Percentiles rank a stretch among this genome's conserved stretches.
Evolutionary conservation across 495 filamentous ascomycete genomes (phyloP).

Genomic region (Copromyces sp.): DNA sequence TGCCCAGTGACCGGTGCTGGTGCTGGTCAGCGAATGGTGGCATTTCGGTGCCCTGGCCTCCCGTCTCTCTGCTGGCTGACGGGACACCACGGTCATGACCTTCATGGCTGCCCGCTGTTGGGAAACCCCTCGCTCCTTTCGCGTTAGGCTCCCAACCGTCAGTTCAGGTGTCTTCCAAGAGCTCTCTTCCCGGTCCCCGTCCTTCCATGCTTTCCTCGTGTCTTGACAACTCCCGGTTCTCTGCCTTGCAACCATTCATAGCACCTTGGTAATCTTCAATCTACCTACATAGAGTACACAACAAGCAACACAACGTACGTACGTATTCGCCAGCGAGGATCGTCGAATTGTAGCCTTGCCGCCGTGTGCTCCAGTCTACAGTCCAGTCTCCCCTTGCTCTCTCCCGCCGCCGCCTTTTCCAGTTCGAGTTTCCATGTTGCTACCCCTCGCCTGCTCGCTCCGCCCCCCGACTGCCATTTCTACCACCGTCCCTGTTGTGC

Average conservation of each 20-base stretch:
- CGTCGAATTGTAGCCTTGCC: neutral
- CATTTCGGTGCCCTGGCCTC: neutral
- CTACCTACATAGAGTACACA: too few relatives aligned
- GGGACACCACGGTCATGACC: too few relatives aligned
- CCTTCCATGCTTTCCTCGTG: neutral
- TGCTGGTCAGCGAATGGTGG: neutral
- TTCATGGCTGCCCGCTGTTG: neutral
- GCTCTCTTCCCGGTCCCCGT: neutral
- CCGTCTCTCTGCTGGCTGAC: neutral
- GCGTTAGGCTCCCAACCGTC: neutral
- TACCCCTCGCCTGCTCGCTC: conserved; percentile 1
- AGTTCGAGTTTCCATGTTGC: neutral
- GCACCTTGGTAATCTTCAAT: neutral
- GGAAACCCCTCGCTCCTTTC: neutral
- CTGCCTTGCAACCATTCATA: neutral
- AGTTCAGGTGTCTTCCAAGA: neutral
- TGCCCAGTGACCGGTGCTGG: neutral
- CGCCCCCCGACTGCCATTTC: neutral
- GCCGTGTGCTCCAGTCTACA: neutral
- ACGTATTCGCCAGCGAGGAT: neutral
- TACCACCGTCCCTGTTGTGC: neutral
- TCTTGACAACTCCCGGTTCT: neutral
- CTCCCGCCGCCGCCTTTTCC: neutral
- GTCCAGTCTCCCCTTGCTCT: neutral
- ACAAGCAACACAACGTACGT: neutral